A percentile compares a stretch with the other conserved stretches of the same genome.
Evolutionary conservation across 148 eudicot genomes (phyloP).

Genomic region (Polygonum aviculare): DNA sequence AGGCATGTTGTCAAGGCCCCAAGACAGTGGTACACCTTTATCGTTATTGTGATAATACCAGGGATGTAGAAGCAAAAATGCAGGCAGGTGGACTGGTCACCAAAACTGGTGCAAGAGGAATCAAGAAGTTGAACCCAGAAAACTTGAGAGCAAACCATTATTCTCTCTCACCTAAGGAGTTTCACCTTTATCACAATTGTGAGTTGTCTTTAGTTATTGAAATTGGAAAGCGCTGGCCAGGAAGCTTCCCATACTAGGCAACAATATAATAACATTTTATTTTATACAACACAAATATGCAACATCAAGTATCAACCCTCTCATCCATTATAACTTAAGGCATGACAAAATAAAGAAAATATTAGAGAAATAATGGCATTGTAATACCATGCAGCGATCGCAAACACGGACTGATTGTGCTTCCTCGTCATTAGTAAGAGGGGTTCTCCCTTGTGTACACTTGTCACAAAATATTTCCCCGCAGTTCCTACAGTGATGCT

Average conservation of each 20-base stretch:
- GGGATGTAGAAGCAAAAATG: not conserved
- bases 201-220: not conserved
- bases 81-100: not conserved
- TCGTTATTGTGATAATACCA: not conserved
- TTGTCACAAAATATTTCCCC: constrained; percentile 79
- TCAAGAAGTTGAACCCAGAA: not conserved
- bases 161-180: not conserved
- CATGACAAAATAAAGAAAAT: not conserved
- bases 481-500: constrained; percentile 88
- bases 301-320: not conserved
- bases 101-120: not conserved
- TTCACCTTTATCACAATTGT: not conserved
- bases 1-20: not conserved
- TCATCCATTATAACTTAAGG: not conserved
- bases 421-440: constrained; percentile 64
- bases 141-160: not conserved
- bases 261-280: not conserved
- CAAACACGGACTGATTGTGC: constrained; percentile 77
- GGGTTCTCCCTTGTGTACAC: constrained; percentile 75
- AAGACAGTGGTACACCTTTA: not conserved
- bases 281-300: not conserved
- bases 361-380: not conserved
- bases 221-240: not conserved
- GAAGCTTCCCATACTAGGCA: not conserved
- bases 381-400: constrained; percentile 68